Conservation (phyloP, 2,329 filamentous ascomycete species). For the Neofusicoccum ribis region DNA sequence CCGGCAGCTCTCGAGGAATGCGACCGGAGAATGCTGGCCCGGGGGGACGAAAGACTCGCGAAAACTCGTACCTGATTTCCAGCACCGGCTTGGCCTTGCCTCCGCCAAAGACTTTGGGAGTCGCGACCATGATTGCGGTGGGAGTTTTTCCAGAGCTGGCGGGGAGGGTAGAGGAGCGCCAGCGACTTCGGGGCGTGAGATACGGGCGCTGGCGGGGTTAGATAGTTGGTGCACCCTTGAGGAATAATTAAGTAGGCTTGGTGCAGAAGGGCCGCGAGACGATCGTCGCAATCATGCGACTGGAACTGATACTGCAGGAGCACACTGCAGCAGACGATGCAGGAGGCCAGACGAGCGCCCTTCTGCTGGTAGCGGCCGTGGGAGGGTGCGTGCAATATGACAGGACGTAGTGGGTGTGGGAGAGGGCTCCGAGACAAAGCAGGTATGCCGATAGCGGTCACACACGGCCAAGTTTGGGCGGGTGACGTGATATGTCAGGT, state of each 20-base stretch:
- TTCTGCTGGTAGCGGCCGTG: conserved; percentile 5
- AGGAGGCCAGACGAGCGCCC: conserved; percentile 14
- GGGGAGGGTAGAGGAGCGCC: background rate
- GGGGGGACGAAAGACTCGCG: background rate
- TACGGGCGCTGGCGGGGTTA: background rate
- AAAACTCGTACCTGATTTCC: conserved; percentile 45
- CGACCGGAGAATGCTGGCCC: background rate
- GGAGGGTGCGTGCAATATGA: conserved; percentile 18
- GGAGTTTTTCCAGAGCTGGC: background rate
- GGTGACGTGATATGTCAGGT: conserved; percentile 27
- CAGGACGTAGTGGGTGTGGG: conserved; percentile 15
- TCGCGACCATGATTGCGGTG: conserved; percentile 33
- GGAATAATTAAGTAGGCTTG: conserved; percentile 20
- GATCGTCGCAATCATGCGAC: conserved; percentile 21
- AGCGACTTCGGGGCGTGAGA: background rate
- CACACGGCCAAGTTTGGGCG: conserved; percentile 21
- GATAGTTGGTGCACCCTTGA: conserved; percentile 4
- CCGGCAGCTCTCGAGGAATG: conserved; percentile 46
- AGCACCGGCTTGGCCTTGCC: conserved; percentile 34
- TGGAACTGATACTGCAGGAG: conserved; percentile 13
- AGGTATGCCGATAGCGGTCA: conserved; percentile 28
- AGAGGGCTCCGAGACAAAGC: conserved; percentile 25
- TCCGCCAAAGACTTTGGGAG: conserved; percentile 37
- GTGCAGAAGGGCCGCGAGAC: conserved; percentile 13
- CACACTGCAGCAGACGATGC: conserved; percentile 16